A percentile compares a stretch with the other conserved stretches of the same genome.
phyloP scores from a whole-genome alignment of 495 filamentous ascomycete genomes.

The Baudoinia panamericana region DNA sequence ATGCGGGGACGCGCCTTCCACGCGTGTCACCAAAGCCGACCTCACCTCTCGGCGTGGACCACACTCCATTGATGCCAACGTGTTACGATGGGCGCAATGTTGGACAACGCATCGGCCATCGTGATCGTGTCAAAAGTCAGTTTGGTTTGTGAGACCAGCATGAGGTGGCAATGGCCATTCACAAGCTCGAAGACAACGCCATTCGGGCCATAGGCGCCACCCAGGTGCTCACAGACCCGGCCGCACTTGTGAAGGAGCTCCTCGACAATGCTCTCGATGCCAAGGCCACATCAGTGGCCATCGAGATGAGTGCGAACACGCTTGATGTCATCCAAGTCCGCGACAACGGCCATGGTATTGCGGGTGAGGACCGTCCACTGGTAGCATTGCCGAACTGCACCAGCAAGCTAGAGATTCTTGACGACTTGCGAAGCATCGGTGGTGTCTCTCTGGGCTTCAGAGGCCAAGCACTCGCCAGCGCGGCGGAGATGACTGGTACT shows the following conservation, averaged over 20 bases:
- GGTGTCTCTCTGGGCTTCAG: slow-evolving; percentile 71
- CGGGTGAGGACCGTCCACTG: slow-evolving; percentile 48
- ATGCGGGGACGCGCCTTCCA: too few species aligned
- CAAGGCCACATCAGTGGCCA: slow-evolving; percentile 51
- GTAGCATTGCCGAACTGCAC: slow-evolving; percentile 64
- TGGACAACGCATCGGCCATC: neutral
- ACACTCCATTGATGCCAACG: too few species aligned
- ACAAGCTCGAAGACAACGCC: slow-evolving; percentile 51
- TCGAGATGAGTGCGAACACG: slow-evolving; percentile 63
- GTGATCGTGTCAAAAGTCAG: neutral
- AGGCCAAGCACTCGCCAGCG: slow-evolving; percentile 74
- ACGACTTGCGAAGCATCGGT: slow-evolving; percentile 55
- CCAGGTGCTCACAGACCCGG: slow-evolving; percentile 57
- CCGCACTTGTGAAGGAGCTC: slow-evolving; percentile 73
- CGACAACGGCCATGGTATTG: slow-evolving; percentile 81
- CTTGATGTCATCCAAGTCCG: slow-evolving; percentile 68
- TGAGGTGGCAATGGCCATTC: slow-evolving; percentile 44
- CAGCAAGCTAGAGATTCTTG: slow-evolving; percentile 66
- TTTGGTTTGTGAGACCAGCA: too few species aligned
- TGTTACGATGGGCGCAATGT: too few species aligned
- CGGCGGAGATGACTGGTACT: slow-evolving; percentile 50
- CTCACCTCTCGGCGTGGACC: too few species aligned
- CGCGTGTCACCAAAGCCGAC: too few species aligned
- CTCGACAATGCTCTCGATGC: slow-evolving; percentile 87
- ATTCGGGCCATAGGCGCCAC: slow-evolving; percentile 57